Evolutionary conservation across 1,284 basidiomycete genomes (phyloP), one percentile per base, ranked within the genome.

Genomic region (Flammula alnicola): DNA sequence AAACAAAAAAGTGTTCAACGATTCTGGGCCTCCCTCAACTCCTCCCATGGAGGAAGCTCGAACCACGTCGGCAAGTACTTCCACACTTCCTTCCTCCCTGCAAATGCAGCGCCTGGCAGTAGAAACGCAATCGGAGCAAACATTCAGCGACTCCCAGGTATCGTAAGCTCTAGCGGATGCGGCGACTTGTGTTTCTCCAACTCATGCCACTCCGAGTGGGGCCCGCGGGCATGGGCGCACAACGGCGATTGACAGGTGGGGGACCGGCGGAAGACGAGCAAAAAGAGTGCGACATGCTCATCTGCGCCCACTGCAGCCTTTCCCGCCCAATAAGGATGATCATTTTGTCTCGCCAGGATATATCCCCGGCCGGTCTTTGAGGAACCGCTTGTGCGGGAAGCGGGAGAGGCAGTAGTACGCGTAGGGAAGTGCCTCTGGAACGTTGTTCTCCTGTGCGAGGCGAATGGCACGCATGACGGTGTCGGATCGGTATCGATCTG

Each of bases 391-490:
- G 16, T 68, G 60, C n/a, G 66, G 60, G 47, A 72, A 65, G 7
- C 72, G 70, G 9, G 73, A 69, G 42, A 72, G 64, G 59, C 72
- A 72, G 59, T 75, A 76, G 56, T 65, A 74, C 1, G 68, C 64
- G 57, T 72, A 76, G 0, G 73, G 74, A 4, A 76, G 63, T 16
- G 70, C 54, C 20, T 63, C 58, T 16, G 59, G 64, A 8, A 74
- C 58, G 40, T 67, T 64, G 31, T 63, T 69, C 37, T 68, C 64
- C 29, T 69, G 64, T 0, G 72, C 73, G 41, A 76, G 68, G 23
- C 59, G 44, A 38, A 73, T 67, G 10, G 67, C 62, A 10, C 68
- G 69, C 68, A 75, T 73, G 49, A 76, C 52, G 16, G 68, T 64
- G 41, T 71, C 70, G 38, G 68, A 65, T 52, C 70, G 69, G 50